These are phyloP conservation scores for Stemphylium lycopersici DNA, from an alignment of 2,329 filamentous ascomycete species.

Conservation along the genomic window DNA sequence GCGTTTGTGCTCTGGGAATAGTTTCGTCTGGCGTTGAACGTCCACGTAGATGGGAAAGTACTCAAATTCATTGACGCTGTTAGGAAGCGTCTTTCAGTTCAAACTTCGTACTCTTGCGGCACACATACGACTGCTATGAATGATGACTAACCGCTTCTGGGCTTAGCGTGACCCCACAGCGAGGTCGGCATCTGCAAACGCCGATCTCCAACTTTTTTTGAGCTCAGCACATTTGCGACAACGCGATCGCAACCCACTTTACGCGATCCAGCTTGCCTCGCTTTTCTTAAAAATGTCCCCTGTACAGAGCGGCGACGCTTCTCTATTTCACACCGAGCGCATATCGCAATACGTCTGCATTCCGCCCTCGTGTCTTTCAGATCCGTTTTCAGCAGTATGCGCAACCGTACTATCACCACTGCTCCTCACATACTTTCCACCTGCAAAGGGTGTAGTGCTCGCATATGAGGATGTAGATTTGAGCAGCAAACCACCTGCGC, in stretches of 20 bases:
- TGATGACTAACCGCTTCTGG: constrained; percentile 2
- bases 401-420: constrained; percentile 77
- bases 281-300: constrained; percentile 34
- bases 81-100: not conserved
- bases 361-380: constrained; percentile 71
- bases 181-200: constrained; percentile 5
- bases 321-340: constrained; percentile 75
- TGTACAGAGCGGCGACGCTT: constrained; percentile 18
- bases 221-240: constrained; percentile 16
- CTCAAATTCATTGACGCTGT: not conserved
- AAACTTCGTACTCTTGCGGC: not conserved
- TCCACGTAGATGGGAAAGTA: not conserved
- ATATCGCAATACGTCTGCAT: constrained; percentile 81
- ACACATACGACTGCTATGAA: not conserved
- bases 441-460: constrained; percentile 75
- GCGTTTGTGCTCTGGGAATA: not conserved
- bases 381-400: constrained; percentile 72
- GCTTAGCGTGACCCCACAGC: constrained; percentile 21
- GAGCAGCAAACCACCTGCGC: constrained; percentile 59
- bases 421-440: constrained; percentile 76
- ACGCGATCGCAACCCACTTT: constrained; percentile 24
- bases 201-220: constrained; percentile 42
- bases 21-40: not conserved
- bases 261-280: not conserved
- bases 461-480: constrained; percentile 73